These are phyloP conservation scores for Echeveria elegans DNA, from an alignment of 164 flowering plant genomes.

Conservation along the genomic window DNA sequence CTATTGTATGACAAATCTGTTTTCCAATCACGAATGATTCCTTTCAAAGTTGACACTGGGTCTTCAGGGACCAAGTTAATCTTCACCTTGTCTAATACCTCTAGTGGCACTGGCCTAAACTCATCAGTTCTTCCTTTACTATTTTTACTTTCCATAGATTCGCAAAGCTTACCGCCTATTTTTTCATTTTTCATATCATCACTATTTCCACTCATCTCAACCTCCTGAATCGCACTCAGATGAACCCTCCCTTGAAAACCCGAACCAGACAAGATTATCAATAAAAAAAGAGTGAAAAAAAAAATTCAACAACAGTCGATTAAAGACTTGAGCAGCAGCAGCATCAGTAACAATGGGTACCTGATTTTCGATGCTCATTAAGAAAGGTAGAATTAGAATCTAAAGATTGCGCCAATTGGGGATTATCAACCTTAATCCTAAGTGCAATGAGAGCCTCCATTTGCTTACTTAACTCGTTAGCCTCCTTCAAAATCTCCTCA, in stretches of 20 bases:
- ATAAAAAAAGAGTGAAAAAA: neutral
- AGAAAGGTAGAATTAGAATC: neutral
- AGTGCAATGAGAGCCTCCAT: constrained; percentile 71
- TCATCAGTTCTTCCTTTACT: neutral
- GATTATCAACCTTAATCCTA: constrained; percentile 53
- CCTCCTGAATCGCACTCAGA: constrained; percentile 53
- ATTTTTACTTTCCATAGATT: no score
- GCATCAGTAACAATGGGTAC: constrained; percentile 18
- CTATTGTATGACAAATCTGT: constrained; percentile 30
- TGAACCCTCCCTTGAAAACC: constrained; percentile 13
- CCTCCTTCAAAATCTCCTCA: constrained; percentile 43
- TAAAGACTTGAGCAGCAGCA: no score
- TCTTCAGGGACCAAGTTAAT: constrained; percentile 45
- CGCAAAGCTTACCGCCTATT: neutral
- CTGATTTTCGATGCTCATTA: constrained; percentile 11
- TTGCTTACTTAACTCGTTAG: constrained; percentile 48
- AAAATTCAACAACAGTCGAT: no score
- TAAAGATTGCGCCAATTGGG: constrained; percentile 11
- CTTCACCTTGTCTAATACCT: constrained; percentile 45
- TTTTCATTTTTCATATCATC: constrained; percentile 11
- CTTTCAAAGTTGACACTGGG: constrained; percentile 44
- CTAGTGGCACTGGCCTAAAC: constrained; percentile 32
- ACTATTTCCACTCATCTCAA: constrained; percentile 34
- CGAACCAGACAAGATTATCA: neutral
- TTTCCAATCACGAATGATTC: constrained; percentile 24